Base-by-base conservation (phyloP, 345 rosid species). In the Linum trigynum region DNA sequence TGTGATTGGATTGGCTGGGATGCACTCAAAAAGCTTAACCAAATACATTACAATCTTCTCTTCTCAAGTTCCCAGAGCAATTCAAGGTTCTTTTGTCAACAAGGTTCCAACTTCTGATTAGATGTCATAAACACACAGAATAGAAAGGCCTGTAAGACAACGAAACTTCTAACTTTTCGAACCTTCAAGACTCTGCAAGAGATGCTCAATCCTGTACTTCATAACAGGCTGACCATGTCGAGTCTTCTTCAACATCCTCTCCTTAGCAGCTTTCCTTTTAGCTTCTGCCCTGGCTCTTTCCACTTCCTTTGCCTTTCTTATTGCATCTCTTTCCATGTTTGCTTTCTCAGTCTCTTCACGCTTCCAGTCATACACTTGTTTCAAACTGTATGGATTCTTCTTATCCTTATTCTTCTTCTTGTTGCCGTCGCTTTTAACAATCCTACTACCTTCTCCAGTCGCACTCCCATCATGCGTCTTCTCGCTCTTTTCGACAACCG, bases 141-240 rank as follows among this genome's bases (percentile, higher is more conserved):
- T 11, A 43, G 6, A 11, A 43, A 4, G 50, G 10, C 50, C 14
- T 48, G 9, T 48, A 12, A 10, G 1, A 3, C 9, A 35, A 4
- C 2, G 14, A 69, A 40, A 23, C 39, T 70, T 67, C 65, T 53
- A 42, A 23, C 32, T 23, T 23, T 72, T 67, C 16, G 87, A 77
- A 76, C 79, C 79, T 74, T 85, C 86, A 67, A 94, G 76, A 2
- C 83, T 71, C 75, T 85, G 90, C 77, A 88, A 76, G 75, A 90
- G 90, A 74, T 83, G 84, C 76, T 94, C 89, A 5, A 90, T 88
- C 77, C 91, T 80, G 72, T 90, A 88, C 76, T 94, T 88, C 96
- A 90, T 90, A 1, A 90, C 82, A 41, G 95, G 97, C 63, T 90
- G 99, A 65, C 99, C 99, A 36, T 71, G 75, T 51, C 76, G 67